Base-by-base conservation (phyloP, 306 rosid genomes). In the Coriaria nepalensis region DNA sequence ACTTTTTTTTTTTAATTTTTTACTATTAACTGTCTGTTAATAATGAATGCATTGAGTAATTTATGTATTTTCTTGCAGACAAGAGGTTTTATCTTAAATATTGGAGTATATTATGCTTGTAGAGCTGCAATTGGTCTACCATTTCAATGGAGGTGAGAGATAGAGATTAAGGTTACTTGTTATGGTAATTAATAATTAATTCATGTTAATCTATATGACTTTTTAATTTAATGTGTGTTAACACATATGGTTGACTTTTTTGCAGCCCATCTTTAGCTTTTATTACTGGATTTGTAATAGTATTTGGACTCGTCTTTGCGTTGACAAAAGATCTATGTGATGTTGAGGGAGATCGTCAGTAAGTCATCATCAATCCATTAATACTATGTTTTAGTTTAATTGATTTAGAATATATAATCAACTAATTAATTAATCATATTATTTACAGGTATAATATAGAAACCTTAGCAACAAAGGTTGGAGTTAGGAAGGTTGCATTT, bases 291-390 rank as follows among this genome's bases (percentile, higher is more conserved):
- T 87, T 87, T 51, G 96, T 87, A 10, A 83, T 93, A 44, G 65
- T 87, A 52, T 87, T 87, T 34, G 94, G 94, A 13, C 70, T 87
- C 77, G 94, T 83, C 61, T 83, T 83, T 69, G 96, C 96, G 57
- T 80, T 87, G 53, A 87, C 96, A 41, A 87, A 87, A 74, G 96
- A 87, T 78, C 94, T 87, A 73, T 88, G 94, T 5, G 96, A 87
- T 53, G 94, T 88, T 52, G 97, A 83, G 67, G 97, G 95, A 6
- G 95, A 88, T 71, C 95, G 90, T 55, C 83, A 85, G 93, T 88
- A 76, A 67, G 81, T 60, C 62, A 50, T 61, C 12, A 37, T 12
- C 43, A 29, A 49, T 48, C 49, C 15, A 55, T 69, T 51, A 58
- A 33, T 48, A 5, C 20, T 45, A 12, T 43, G n/a, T 56, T 43